Base-by-base conservation (phyloP, 805 yeast genomes). In the Kodamaea kakaduensis region DNA sequence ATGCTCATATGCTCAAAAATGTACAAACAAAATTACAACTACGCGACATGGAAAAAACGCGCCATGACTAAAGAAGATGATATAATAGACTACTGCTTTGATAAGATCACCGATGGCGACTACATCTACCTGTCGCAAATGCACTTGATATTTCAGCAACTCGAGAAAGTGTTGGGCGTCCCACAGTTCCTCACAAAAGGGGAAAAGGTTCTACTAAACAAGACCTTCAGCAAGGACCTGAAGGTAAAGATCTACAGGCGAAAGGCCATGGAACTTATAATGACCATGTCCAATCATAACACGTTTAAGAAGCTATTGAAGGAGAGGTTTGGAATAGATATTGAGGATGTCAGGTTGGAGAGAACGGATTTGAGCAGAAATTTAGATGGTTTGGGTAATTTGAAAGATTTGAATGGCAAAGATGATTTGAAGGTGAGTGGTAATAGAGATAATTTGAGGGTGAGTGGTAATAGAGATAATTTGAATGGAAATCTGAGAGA, bases 251-350 rank as follows among this genome's bases (percentile, higher is more conserved):
- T 61, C 10, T 47, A 45, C 31, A 51, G 46, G 32, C 24, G 32
- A 3, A 59, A 58, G 20, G 43, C 59, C 13, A 36, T 45, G 17
- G 40, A 43, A 28, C 58, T 61, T 36, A 9, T 61, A 6, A 33
- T 55, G 14, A 52, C 47, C 17, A 37, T 59, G 20, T 57, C 52
- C 3, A 46, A 48, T 7, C 40, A 41, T 25, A 13, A 38, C 12
- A 41, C 41, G 15, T 47, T 59, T 25, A 48, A 47, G 13, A 41
- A 27, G 19, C 51, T 59, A 19, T 35, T 61, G 2, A 24, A 12
- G 5, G 55, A 52, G 5, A 40, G 64, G 32, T 44, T 36, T 10
- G 27, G 27, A 12, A 26, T 25, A 10, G 27, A 27, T 8, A 9
- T 34, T 13, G 27, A 26, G 9, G 37, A 34, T 5, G 25, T 32